Evolutionary conservation across 1,139 yeast genomes (phyloP), one percentile per base, ranked within the genome.

Genomic region (Diutina mesorugosa): DNA sequence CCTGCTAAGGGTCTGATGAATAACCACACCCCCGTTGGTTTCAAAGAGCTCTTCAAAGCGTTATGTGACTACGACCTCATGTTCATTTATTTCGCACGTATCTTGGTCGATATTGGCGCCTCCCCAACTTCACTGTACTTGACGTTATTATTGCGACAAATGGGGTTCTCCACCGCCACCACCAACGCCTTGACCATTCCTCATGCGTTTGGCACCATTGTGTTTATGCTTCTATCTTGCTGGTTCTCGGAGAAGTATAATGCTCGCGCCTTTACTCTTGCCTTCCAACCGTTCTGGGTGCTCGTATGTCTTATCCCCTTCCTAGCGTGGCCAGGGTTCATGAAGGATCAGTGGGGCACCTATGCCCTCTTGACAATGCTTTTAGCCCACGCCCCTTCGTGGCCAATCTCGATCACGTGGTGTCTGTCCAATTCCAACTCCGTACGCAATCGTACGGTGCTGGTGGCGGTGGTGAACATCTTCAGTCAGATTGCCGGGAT

Each of bases 1-100:
- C 89, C 90, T 6, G 69, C 79, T 0, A 84, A 84, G 67, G 87
- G 88, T 18, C 85, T 81, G 60, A 82, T 83, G 87, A 74, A 83
- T 64, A 84, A 84, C 64, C 73, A 87, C 64, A 81, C 83, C 62
- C 81, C 82, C 1, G 69, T 84, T 12, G 66, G 74, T 6, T 47
- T 29, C 26, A 41, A 45, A 41, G 41, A 28, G 16, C 35, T 52
- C 9, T 63, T 70, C 63, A 66, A 66, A 51, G 69, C 83, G 5
- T 58, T 82, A 10, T 56, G 63, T 9, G 89, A 85, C 65, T 80
- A 74, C 61, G 83, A 84, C 64, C 70, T 72, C 65, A 77, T 83
- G 81, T 88, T 88, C 9, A 67, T 84, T 30, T 84, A 82, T 61
- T 57, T 75, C 10, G 70, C 80, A 56, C 80, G 87, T 5, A 57